A percentile compares a stretch with the other conserved stretches of the same genome.
phyloP scores from a whole-genome alignment of 2,329 filamentous ascomycete species.

The Fusarium armeniacum region DNA sequence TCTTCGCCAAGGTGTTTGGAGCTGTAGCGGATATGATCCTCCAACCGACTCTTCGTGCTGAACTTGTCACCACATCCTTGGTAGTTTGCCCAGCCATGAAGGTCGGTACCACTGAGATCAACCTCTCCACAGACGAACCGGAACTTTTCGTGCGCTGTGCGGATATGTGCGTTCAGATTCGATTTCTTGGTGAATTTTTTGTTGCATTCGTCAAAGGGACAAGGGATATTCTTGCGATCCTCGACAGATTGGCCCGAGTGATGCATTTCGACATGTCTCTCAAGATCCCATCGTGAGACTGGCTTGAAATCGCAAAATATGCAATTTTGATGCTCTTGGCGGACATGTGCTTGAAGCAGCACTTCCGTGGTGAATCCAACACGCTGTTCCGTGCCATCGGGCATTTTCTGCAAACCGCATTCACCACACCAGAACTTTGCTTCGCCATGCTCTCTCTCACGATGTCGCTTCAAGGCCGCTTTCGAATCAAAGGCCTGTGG shows the following conservation, averaged over 20 bases:
- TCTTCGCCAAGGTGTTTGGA: slow-evolving; percentile 80
- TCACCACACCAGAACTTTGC: slow-evolving; percentile 82
- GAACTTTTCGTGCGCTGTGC: slow-evolving; percentile 80
- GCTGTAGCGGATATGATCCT: slow-evolving; percentile 86
- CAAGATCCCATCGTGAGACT: slow-evolving; percentile 74
- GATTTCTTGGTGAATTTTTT: slow-evolving; percentile 85
- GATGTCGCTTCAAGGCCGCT: slow-evolving; percentile 78
- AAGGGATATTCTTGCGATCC: slow-evolving; percentile 75
- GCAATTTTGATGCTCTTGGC: slow-evolving; percentile 80
- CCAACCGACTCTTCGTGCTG: slow-evolving; percentile 80
- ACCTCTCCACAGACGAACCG: slow-evolving; percentile 84
- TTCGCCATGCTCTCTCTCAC: slow-evolving; percentile 76
- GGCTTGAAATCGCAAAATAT: slow-evolving; percentile 79
- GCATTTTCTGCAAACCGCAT: slow-evolving; percentile 66
- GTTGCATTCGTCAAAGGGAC: slow-evolving; percentile 76
- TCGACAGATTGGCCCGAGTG: slow-evolving; percentile 75
- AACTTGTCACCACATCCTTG: slow-evolving; percentile 83
- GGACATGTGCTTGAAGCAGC: slow-evolving; percentile 80
- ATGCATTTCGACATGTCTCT: slow-evolving; percentile 82
- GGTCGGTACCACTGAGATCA: slow-evolving; percentile 68
- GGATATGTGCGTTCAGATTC: slow-evolving; percentile 86
- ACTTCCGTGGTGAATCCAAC: slow-evolving; percentile 79
- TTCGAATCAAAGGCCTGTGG: slow-evolving; percentile 79
- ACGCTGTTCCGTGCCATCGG: slow-evolving; percentile 57
- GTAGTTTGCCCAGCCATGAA: slow-evolving; percentile 74